Conservation (phyloP, 352 stramenopile species). For the Discostella stelligera region DNA sequence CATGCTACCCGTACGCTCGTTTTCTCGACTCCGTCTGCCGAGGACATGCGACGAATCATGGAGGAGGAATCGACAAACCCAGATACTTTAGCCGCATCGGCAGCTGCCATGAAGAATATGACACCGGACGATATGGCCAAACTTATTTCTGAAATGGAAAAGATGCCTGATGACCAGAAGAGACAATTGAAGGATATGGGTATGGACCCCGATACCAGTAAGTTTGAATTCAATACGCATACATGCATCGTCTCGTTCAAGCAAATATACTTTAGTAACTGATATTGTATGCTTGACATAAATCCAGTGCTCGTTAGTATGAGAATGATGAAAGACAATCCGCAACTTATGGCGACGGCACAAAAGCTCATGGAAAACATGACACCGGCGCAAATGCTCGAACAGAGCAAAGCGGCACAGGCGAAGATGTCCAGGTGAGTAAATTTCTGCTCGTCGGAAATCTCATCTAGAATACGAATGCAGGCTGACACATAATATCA, state of each 20-base stretch:
- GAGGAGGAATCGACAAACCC: conserved; percentile 48
- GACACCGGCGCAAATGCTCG: conserved; percentile 63
- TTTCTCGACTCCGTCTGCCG: conserved; percentile 21
- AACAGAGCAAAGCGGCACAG: conserved; percentile 56
- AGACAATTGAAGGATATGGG: conserved; percentile 59
- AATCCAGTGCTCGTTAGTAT: conserved; percentile 62
- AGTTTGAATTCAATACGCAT: no score
- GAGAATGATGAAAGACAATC: conserved; percentile 74
- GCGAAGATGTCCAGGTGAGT: conserved; percentile 33
- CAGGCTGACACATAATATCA: conserved; percentile 1
- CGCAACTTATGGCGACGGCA: conserved; percentile 54
- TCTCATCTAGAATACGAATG: neutral
- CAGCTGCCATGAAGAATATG: conserved; percentile 62
- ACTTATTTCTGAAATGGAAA: conserved; percentile 68
- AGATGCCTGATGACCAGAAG: conserved; percentile 56
- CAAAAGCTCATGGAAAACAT: conserved; percentile 67
- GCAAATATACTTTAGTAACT: no score
- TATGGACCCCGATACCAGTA: conserved; percentile 68
- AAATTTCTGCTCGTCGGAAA: neutral
- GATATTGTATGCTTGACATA: no score
- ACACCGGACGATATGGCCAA: conserved; percentile 60
- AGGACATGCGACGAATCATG: conserved; percentile 49
- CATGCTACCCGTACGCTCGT: neutral
- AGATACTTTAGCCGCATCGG: conserved; percentile 46
- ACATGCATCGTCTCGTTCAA: no score